These are phyloP conservation scores for Ustilago hordei DNA, from an alignment of 1,284 basidiomycete genomes.

Conservation along the genomic window DNA sequence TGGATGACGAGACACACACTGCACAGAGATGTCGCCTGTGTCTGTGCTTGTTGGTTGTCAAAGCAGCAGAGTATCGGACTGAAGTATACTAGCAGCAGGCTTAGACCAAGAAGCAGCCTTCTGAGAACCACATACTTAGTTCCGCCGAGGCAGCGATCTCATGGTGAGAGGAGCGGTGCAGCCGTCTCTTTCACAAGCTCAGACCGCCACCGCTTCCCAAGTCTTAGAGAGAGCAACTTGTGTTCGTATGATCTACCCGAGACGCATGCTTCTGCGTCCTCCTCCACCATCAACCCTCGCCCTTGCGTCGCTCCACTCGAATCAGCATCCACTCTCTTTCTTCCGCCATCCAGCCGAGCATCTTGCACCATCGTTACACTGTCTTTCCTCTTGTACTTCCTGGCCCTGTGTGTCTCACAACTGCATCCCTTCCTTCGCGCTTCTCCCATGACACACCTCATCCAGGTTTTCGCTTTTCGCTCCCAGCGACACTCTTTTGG, in stretches of 20 bases:
- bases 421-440: neutral
- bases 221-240: neutral
- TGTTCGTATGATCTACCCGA: slow-evolving; percentile 5
- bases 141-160: neutral
- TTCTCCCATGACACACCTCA: neutral
- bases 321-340: neutral
- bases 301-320: no score
- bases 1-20: no score
- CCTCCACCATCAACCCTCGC: neutral
- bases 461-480: neutral
- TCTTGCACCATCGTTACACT: neutral
- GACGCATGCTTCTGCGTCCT: neutral
- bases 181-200: neutral
- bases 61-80: no score
- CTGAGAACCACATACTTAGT: neutral
- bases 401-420: neutral
- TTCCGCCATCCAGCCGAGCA: no score
- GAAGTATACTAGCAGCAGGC: no score
- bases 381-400: neutral
- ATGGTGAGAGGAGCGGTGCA: neutral
- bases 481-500: neutral
- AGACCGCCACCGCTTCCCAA: neutral
- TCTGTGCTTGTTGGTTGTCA: no score
- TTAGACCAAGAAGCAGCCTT: no score
- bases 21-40: no score